Base-by-base conservation (phyloP, 2,329 filamentous ascomycete genomes). In the Neopestalotiopsis sp. region DNA sequence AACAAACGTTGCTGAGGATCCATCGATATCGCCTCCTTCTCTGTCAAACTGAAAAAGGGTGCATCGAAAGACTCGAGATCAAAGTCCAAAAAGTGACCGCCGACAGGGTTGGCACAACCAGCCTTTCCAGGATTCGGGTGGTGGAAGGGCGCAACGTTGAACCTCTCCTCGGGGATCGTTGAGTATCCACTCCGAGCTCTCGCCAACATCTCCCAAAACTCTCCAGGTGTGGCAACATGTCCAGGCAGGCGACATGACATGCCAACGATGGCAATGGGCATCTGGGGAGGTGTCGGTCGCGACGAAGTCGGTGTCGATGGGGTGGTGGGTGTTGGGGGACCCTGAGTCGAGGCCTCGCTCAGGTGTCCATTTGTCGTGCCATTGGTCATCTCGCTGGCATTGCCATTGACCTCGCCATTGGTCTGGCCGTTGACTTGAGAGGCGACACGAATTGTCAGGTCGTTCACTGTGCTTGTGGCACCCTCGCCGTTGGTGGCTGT, bases 1-100 rank as follows among this genome's bases (percentile, higher is more conserved):
- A 87, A 78, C 24, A 86, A 77, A 1, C 86, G 80, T 68, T 88
- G 85, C 69, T 88, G 86, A 0, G 86, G 86, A 63, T 89, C 86
- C 83, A 88, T 85, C 0, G 84, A 69, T n/a, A 61, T 79, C 34
- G 83, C 85, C 74, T 87, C 84, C 70, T 84, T 83, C 70, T 83
- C 80, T 0, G 84, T 85, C n/a, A 87, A 76, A 59, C 82, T 82
- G 73, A 88, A 88, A 72, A 88, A 88, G 0, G 84, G 82, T 0
- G 85, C 85, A 65, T 88, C 85, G 68, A 88, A 87, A 3, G 78
- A 77, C 7, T 80, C 78, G 32, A 84, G 76, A 68, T 87, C 84
- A 24, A 80, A 79, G 60, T 83, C 80, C 69, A 88, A 75, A 65
- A 80, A 81, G 70, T 79, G 78, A 0, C 78, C 78, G 4, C 78